Percentiles rank a stretch among this genome's conserved stretches.
phyloP scores from a whole-genome alignment of 768 basidiomycete species.

The Kondoa subrosea region DNA sequence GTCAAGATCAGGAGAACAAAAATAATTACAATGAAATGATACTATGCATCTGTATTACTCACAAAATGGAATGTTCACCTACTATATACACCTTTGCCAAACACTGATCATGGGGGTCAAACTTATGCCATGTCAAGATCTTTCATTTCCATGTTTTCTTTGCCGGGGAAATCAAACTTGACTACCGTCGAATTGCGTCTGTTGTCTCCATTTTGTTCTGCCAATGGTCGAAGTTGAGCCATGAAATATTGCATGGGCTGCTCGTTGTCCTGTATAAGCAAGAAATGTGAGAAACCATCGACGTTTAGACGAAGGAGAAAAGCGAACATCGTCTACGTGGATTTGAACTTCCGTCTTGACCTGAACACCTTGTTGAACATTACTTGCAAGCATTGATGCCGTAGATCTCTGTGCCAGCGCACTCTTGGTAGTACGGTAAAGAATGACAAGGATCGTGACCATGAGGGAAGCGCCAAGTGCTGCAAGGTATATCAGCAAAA shows the following conservation, averaged over 20 bases:
- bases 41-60: too few species aligned
- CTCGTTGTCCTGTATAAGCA: neutral
- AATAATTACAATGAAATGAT: too few species aligned
- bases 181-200: neutral
- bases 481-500: neutral
- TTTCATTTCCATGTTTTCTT: too few species aligned
- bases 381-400: neutral
- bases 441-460: neutral
- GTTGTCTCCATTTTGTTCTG: neutral
- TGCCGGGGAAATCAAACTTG: neutral
- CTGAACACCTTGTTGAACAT: neutral
- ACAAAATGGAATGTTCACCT: too few species aligned
- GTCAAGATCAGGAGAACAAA: too few species aligned
- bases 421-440: neutral
- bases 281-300: neutral
- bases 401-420: neutral
- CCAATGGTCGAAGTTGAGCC: neutral
- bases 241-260: neutral
- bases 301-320: neutral
- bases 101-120: too few species aligned
- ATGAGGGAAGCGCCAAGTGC: neutral
- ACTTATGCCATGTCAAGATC: too few species aligned
- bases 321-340: neutral
- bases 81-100: too few species aligned
- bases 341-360: neutral